Evolutionary conservation across 805 yeast species (phyloP).

Genomic region (Candida loeiensis): DNA sequence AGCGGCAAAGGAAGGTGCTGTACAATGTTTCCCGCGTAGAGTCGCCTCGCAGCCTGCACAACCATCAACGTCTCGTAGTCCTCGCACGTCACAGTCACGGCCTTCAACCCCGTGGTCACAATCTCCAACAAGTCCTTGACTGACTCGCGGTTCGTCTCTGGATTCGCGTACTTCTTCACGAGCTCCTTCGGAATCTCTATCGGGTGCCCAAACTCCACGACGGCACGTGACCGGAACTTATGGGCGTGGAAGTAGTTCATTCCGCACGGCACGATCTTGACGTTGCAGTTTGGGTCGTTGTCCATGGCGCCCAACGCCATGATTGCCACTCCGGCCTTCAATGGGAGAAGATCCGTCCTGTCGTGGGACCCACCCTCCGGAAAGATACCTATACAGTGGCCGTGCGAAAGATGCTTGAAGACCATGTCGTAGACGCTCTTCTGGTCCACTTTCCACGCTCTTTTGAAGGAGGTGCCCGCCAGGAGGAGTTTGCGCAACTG

Average conservation of each 20-base stretch:
- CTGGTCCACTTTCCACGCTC: conserved; percentile 85
- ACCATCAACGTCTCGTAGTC: conserved; percentile 88
- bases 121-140: conserved; percentile 67
- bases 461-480: conserved; percentile 57
- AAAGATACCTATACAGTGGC: conserved; percentile 85
- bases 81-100: conserved; percentile 85
- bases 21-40: conserved; percentile 74
- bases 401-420: conserved; percentile 74
- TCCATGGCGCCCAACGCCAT: conserved; percentile 97
- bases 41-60: conserved; percentile 86
- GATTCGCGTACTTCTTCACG: conserved; percentile 61
- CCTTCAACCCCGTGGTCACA: conserved; percentile 67
- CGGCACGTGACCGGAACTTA: conserved; percentile 92
- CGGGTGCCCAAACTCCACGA: conserved; percentile 90
- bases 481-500: conserved; percentile 43
- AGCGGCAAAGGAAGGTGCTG: conserved; percentile 73
- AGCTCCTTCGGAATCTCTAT: conserved; percentile 56
- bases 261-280: conserved; percentile 92
- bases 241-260: conserved; percentile 97
- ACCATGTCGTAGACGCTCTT: conserved; percentile 78
- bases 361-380: conserved; percentile 99
- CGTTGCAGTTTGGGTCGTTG: conserved; percentile 67
- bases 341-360: conserved; percentile 83
- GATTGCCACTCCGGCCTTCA: conserved; percentile 96
- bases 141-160: conserved; percentile 68